Base-by-base conservation (phyloP, 129 eudicot genomes). In the Flaveria robusta region DNA sequence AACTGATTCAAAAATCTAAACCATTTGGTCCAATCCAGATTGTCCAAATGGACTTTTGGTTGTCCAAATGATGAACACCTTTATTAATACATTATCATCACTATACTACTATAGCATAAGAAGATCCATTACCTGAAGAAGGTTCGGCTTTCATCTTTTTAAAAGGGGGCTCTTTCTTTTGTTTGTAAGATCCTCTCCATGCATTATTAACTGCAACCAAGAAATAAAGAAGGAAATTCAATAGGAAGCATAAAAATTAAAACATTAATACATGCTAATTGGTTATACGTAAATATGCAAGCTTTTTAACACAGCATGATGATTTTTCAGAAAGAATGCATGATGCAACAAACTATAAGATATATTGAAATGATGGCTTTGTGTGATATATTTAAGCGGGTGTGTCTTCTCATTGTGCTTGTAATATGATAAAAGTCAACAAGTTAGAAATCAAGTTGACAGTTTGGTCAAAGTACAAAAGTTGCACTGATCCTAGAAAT, bases 141-240 rank as follows among this genome's bases (percentile, higher is more conserved):
- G 94, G 79, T 68, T 91, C 99, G 60, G 87, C 72, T 84, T 86
- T 89, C 81, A 81, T 74, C 86, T 91, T 95, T 71, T 91, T 88
- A 52, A 77, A 82, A 78, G 90, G 97, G 73, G 96, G 92, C 70
- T 92, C 98, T 84, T 87, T 88, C 83, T 87, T 89, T 73, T 91
- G 83, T 79, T 91, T 94, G 77, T 76, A 87, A 66, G 84, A 60
- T 77, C 58, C 89, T 83, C 79, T 91, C 97, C 96, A 83, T 65
- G 79, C 78, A 87, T 76, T 91, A 84, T 83, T 91, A 54, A 83
- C 98, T 94, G 86, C 59, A 77, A 72, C 71, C 49, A 70, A 71
- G 18, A 23, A 69, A 80, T n/a, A 39, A 22, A 24, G 60, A 70
- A 70, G 43, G 49, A 65, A 71, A 7, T 11, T 26, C 19, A 11